Conservation (phyloP, 78 protist genomes). For the Andalucia godoyi region DNA sequence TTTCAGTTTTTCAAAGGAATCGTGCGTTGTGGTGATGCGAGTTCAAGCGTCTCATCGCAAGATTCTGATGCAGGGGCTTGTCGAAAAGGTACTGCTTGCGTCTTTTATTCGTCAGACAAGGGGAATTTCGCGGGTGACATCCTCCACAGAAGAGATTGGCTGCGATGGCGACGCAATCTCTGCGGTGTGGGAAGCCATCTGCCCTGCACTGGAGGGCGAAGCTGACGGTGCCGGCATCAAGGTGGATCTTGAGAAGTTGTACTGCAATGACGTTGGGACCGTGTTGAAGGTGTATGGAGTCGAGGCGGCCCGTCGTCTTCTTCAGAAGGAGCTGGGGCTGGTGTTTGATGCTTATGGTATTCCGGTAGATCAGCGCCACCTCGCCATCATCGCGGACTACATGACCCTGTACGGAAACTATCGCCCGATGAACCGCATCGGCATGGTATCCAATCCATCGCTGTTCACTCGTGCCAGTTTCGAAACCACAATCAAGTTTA, state of each 20-base stretch:
- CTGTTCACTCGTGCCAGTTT: constrained; percentile 63
- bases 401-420: constrained; percentile 66
- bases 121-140: no score
- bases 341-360: constrained; percentile 94
- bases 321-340: constrained; percentile 58
- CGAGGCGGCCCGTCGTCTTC: constrained; percentile 74
- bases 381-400: constrained; percentile 85
- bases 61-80: no score
- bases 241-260: not conserved
- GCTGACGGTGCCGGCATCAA: no score
- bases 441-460: constrained; percentile 27
- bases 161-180: no score
- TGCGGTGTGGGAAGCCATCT: no score
- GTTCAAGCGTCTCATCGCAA: no score
- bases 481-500: constrained; percentile 61
- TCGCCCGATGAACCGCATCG: constrained; percentile 42
- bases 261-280: not conserved
- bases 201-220: no score
- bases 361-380: constrained; percentile 84
- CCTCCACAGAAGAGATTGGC: no score
- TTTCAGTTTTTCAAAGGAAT: no score
- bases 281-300: constrained; percentile 2
- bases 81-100: no score
- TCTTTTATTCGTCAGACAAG: no score
- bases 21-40: no score